Evolutionary conservation across 805 yeast species (phyloP).

Genomic region (Candida schatavii): DNA sequence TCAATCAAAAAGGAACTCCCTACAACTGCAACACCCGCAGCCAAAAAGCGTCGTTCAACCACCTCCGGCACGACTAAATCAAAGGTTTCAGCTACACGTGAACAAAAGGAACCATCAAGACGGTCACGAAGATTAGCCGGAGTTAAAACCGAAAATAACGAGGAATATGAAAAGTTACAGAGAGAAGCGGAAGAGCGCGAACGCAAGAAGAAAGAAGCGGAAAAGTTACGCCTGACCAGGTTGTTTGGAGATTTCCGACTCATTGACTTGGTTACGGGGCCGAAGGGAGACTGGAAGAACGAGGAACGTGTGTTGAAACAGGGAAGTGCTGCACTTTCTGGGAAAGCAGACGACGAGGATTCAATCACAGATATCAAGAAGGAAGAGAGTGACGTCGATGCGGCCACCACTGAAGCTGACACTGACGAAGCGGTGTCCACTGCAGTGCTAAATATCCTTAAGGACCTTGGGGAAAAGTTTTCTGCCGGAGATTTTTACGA

Average conservation of each 20-base stretch:
- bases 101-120: constrained; percentile 52
- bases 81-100: constrained; percentile 19
- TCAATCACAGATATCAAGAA: constrained; percentile 19
- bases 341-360: background rate
- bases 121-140: constrained; percentile 82
- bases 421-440: constrained; percentile 11
- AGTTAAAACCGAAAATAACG: constrained; percentile 52
- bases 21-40: constrained; percentile 3
- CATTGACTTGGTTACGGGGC: constrained; percentile 52
- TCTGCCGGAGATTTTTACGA: constrained; percentile 74
- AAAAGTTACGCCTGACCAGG: constrained; percentile 52
- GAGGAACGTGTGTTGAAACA: constrained; percentile 27
- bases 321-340: constrained; percentile 6
- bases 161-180: constrained; percentile 33
- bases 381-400: constrained; percentile 8
- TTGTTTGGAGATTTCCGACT: constrained; percentile 65
- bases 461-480: constrained; percentile 46
- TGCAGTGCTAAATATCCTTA: constrained; percentile 31
- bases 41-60: constrained; percentile 12
- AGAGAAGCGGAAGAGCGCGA: constrained; percentile 35
- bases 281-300: constrained; percentile 28
- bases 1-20: constrained; percentile 50
- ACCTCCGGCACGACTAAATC: constrained; percentile 18
- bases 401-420: constrained; percentile 12
- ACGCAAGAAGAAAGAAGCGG: constrained; percentile 37